phyloP scores from a whole-genome alignment of 2,329 filamentous ascomycete species.

The Phyllosticta citriasiana region DNA sequence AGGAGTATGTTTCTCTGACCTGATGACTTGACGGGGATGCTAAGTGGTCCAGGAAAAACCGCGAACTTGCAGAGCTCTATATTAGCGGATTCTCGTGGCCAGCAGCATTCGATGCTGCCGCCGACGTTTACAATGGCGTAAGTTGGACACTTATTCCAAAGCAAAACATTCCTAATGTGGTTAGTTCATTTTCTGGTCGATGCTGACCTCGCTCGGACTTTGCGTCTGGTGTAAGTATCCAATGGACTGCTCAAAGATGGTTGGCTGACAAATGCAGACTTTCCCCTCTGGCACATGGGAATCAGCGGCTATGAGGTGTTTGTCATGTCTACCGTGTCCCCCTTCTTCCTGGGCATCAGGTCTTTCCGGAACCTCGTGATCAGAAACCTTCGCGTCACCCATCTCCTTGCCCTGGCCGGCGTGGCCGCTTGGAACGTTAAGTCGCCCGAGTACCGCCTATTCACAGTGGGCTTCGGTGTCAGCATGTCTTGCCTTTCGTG shows the following conservation, averaged over 20 bases:
- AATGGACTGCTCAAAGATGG: neutral
- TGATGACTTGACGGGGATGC: neutral
- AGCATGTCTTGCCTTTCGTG: slow-evolving; percentile 73
- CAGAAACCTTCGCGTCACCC: slow-evolving; percentile 58
- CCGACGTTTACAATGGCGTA: slow-evolving; percentile 88
- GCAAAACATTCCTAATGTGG: slow-evolving; percentile 5
- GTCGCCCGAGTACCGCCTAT: slow-evolving; percentile 65
- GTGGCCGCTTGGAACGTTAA: slow-evolving; percentile 69
- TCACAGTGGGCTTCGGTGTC: slow-evolving; percentile 71
- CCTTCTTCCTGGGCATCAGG: slow-evolving; percentile 63
- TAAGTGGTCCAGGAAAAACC: slow-evolving; percentile 55
- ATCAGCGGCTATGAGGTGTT: slow-evolving; percentile 92
- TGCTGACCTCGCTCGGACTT: slow-evolving; percentile 79
- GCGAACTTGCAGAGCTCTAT: slow-evolving; percentile 60
- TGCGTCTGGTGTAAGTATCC: slow-evolving; percentile 77
- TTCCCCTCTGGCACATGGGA: slow-evolving; percentile 98
- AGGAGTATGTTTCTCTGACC: slow-evolving; percentile 52
- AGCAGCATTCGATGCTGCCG: slow-evolving; percentile 67
- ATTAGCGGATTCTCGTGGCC: slow-evolving; percentile 61
- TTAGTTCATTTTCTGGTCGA: slow-evolving; percentile 91
- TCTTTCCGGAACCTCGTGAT: slow-evolving; percentile 58
- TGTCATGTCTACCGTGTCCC: slow-evolving; percentile 75
- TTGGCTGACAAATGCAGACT: slow-evolving; percentile 47
- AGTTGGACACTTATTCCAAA: slow-evolving; percentile 20
- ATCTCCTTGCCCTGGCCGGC: slow-evolving; percentile 68